A percentile compares a stretch with the other conserved stretches of the same genome.
These are phyloP conservation scores for Prillingera fragicola DNA, from an alignment of 1,284 basidiomycete genomes.

Conservation along the genomic window DNA sequence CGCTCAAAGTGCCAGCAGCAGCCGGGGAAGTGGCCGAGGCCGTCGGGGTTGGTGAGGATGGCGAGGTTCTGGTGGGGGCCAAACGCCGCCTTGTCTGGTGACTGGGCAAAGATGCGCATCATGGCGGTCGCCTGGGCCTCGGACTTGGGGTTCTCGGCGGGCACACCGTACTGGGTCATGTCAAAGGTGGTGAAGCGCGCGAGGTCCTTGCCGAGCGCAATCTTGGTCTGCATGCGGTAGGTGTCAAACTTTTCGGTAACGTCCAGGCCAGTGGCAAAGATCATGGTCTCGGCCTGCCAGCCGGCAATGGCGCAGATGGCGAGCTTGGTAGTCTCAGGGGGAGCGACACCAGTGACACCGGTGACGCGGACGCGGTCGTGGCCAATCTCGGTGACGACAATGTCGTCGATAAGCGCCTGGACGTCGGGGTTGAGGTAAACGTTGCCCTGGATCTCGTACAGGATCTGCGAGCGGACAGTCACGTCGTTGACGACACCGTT, in stretches of 20 bases:
- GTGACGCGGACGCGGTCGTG: conserved; percentile 21
- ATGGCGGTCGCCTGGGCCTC: conserved; percentile 23
- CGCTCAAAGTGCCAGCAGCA: conserved; percentile 13
- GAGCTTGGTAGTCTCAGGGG: conserved; percentile 29
- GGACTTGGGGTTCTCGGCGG: conserved; percentile 14
- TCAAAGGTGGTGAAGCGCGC: conserved; percentile 13
- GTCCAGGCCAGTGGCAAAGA: conserved; percentile 21
- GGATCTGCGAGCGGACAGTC: conserved; percentile 15
- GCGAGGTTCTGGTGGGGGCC: conserved; percentile 4
- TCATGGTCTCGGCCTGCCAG: conserved; percentile 23
- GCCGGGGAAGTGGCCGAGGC: conserved; percentile 21
- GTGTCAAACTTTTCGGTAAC: conserved; percentile 23
- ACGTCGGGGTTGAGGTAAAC: conserved; percentile 33
- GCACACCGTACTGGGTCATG: conserved; percentile 25
- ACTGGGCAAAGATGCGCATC: conserved; percentile 27
- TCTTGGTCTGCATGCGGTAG: conserved; percentile 18
- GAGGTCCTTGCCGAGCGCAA: conserved; percentile 2
- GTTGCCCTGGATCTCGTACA: conserved; percentile 23
- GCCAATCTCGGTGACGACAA: conserved; percentile 15
- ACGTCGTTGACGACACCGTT: conserved; percentile 15
- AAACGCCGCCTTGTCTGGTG: conserved; percentile 13
- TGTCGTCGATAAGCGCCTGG: conserved; percentile 21
- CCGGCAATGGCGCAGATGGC: conserved; percentile 25
- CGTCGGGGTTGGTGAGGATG: conserved; percentile 15
- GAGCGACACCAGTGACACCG: conserved; percentile 21